Evolutionary conservation across 805 yeast genomes (phyloP).

Genomic region (Candida nanaspora): DNA sequence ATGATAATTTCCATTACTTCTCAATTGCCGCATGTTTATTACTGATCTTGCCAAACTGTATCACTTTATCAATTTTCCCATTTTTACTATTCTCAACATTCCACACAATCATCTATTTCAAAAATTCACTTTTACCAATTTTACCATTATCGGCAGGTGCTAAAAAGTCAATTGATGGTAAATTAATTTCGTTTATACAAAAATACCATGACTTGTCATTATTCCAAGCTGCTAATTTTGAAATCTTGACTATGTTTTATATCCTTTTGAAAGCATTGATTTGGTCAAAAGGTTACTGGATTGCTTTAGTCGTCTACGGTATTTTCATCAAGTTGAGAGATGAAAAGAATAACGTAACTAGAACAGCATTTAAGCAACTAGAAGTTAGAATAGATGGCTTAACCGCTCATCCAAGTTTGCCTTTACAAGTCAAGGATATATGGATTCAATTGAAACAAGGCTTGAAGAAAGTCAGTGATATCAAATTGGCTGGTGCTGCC

Average conservation of each 20-base stretch:
- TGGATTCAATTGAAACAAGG: constrained; percentile 40
- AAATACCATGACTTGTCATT: constrained; percentile 53
- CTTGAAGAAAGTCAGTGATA: constrained; percentile 8
- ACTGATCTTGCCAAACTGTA: constrained; percentile 45
- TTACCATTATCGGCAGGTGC: constrained; percentile 26
- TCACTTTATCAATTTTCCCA: constrained; percentile 60
- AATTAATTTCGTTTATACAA: constrained; percentile 38
- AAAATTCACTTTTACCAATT: constrained; percentile 61
- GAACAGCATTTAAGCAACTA: constrained; percentile 56
- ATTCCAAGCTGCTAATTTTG: constrained; percentile 53
- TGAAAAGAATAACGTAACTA: constrained; percentile 69
- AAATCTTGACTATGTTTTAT: constrained; percentile 24
- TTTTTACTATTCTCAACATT: constrained; percentile 72
- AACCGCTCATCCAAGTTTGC: constrained; percentile 42
- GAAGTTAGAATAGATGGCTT: constrained; percentile 51
- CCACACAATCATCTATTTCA: constrained; percentile 70
- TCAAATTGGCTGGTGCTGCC: background rate
- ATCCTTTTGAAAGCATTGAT: constrained; percentile 33
- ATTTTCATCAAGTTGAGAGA: constrained; percentile 70
- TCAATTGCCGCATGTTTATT: constrained; percentile 47
- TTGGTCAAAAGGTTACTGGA: constrained; percentile 59
- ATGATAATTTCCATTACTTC: constrained; percentile 52
- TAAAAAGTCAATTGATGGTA: constrained; percentile 3
- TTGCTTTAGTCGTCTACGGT: constrained; percentile 45
- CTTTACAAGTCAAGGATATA: constrained; percentile 34